phyloP scores from a whole-genome alignment of 1,139 yeast species.

The Geotrichum fermentans region DNA sequence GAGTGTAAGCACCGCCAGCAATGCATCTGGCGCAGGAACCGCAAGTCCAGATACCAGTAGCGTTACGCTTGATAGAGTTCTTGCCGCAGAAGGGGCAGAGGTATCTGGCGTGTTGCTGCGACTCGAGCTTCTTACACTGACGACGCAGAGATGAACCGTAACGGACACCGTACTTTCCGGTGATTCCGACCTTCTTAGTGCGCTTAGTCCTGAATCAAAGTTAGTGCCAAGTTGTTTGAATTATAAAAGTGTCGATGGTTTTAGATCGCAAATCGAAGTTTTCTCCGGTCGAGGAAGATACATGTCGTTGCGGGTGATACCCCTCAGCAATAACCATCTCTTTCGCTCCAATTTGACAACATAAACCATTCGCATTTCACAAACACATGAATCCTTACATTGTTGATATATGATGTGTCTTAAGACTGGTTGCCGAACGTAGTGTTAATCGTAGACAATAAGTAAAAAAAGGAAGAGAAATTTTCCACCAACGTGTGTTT shows the following conservation, averaged over 20 bases:
- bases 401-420: conserved; percentile 14
- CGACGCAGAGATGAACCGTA: conserved; percentile 99
- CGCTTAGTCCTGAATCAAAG: conserved; percentile 76
- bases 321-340: not conserved
- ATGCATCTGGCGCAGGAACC: conserved; percentile 90
- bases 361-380: too few relatives aligned
- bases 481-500: conserved; percentile 4
- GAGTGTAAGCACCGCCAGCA: conserved; percentile 99
- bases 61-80: conserved; percentile 95
- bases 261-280: not conserved
- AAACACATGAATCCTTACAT: conserved; percentile 10
- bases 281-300: not conserved
- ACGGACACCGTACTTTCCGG: conserved; percentile 99
- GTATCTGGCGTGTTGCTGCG: conserved; percentile 98
- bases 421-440: conserved; percentile 18
- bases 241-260: not conserved
- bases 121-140: conserved; percentile 98
- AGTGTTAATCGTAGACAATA: conserved; percentile 10
- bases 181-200: conserved; percentile 99
- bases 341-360: too few relatives aligned
- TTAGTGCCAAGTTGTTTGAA: conserved; percentile 3
- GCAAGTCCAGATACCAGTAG: conserved; percentile 99
- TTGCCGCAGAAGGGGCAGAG: conserved; percentile 99
- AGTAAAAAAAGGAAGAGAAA: conserved; percentile 12
- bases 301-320: not conserved